Conservation (phyloP, 306 rosid species). For the Acmispon strigosus region DNA sequence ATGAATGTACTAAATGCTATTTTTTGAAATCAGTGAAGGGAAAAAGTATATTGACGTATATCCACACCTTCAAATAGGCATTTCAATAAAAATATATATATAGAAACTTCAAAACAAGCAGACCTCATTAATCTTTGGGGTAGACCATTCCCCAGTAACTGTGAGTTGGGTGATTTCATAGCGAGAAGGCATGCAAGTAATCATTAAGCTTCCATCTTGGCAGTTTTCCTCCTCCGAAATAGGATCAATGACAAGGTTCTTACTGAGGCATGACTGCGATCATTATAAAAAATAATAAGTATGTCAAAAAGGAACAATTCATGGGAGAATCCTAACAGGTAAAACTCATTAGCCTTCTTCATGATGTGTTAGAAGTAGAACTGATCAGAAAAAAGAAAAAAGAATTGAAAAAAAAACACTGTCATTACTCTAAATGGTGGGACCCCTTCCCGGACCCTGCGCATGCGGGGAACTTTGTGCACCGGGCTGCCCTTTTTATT, state of each 20-base stretch:
- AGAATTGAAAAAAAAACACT: no score
- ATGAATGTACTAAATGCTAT: no score
- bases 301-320: background rate
- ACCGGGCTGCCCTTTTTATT: no score
- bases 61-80: background rate
- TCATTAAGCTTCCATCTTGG: conserved; percentile 89
- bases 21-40: background rate
- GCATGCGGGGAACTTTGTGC: no score
- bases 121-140: conserved; percentile 46
- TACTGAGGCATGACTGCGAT: conserved; percentile 69
- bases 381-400: no score
- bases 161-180: conserved; percentile 91
- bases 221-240: conserved; percentile 78
- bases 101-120: background rate
- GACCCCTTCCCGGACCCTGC: no score
- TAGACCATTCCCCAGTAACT: conserved; percentile 91
- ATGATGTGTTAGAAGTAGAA: background rate
- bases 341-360: background rate
- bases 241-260: conserved; percentile 83
- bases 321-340: conserved; percentile 2
- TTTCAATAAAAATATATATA: background rate
- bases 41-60: background rate
- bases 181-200: conserved; percentile 89
- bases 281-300: conserved; percentile 9
- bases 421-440: no score